Base-by-base conservation (phyloP, 2,329 filamentous ascomycete genomes). In the Cladosporium phlei region DNA sequence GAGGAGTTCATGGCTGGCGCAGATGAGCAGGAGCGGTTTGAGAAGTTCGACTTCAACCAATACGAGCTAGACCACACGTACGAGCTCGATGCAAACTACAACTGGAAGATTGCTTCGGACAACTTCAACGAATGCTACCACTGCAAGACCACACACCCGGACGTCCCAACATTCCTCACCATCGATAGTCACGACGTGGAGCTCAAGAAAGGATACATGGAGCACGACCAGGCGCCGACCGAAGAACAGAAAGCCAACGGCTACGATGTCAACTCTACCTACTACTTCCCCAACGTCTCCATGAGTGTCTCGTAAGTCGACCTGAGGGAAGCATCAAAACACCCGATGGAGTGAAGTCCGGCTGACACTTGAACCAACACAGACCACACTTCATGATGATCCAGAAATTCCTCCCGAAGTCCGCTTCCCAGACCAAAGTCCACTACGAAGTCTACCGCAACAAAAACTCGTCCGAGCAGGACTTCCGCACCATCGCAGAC, bases 101-200 rank as follows among this genome's bases (percentile, higher is more conserved):
- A 80, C 66, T 80, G 77, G 77, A 80, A 80, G 63, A 72, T 74
- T 28, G 58, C 78, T 19, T 72, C 73, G 2, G 78, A 82, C 57
- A 81, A 82, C 66, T 82, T 80, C 68, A 82, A 82, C 59, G 79
- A 79, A 59, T 82, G 78, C 56, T 82, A 82, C 55, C 78, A 81
- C 65, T 80, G 77, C 66, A 72, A 73, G 48, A 75, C 73, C 2
- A 73, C 76, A 2, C 77, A 81, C 52, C 76, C 78, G 2, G 74
- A 77, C 44, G 73, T 80, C 22, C 69, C 76, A 3, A 66, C 68
- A 29, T 70, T 80, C 29, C 70, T 77, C 37, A 75, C 80, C 50
- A 70, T 80, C 37, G 71, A 72, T 52, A 71, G 70, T 19, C 80
- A 80, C 62, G 64, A 67, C 35, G 73, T 76, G 33, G 66, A 74